Evolutionary conservation across 495 filamentous ascomycete species (phyloP), one percentile per base, ranked within the genome.

Genomic region (Penicillium longicatenatum): DNA sequence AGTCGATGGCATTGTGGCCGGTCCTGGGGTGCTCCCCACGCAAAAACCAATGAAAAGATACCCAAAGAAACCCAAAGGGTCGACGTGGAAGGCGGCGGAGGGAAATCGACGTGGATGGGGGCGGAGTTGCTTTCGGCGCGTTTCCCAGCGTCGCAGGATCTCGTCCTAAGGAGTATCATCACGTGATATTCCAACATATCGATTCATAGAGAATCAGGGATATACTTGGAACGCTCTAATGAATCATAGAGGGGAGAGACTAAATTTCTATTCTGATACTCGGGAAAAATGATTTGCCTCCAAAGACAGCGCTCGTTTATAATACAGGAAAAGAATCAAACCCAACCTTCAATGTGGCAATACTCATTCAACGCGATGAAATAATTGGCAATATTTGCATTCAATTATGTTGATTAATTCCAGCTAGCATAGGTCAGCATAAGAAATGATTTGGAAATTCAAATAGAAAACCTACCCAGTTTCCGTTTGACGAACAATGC

Each of bases 401-500:
- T 5, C 14, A 14, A 17, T n/a, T 43, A 52, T 48, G 12, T 60
- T 50, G 47, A 29, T 78, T 62, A 82, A 52, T 82, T 75, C 79
- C 79, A 83, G 63, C 81, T 83, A 59, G 19, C 14, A 52, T 7
- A 22, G 19, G 46, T 62, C 43, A 69, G 55, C 33, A 45, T 17
- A 3, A 12, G 10, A 2, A 6, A 21, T 14, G 20, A 24, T 41
- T 17, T 9, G 4, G 11, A 8, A 9, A 53, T 16, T n/a, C 20
- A 45, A 39, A 52, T 45, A 17, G 10, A 17, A 33, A 45, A 64
- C 86, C 79, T 77, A 91, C 89, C 90, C 90, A 59, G 84, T 84
- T 60, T 93, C 90, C 76, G 92, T 96, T 70, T 91, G 88, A 64
- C 91, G 78, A 52, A 88, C 77, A 61, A 93, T 87, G 43, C 81